Evolutionary conservation across 805 yeast species (phyloP).

Genomic region (Scheffersomyces stipitis): DNA sequence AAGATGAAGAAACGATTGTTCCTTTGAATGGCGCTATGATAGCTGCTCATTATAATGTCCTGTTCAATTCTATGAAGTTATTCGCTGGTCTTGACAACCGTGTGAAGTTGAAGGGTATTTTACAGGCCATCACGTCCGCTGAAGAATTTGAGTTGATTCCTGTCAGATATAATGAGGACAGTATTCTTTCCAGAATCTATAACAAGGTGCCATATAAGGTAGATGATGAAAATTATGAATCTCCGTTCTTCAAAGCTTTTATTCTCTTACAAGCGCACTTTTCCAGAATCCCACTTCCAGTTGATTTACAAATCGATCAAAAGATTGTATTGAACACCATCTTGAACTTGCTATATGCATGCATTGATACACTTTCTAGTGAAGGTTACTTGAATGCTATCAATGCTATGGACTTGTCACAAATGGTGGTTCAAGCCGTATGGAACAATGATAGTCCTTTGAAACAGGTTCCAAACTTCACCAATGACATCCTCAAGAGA

Average conservation of each 20-base stretch:
- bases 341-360: slow-evolving; percentile 57
- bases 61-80: slow-evolving; percentile 65
- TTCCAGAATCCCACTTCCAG: slow-evolving; percentile 59
- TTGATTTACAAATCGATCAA: slow-evolving; percentile 60
- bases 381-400: slow-evolving; percentile 80
- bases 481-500: slow-evolving; percentile 48
- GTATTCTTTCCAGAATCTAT: slow-evolving; percentile 49
- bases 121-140: slow-evolving; percentile 67
- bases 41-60: slow-evolving; percentile 68
- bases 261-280: slow-evolving; percentile 80
- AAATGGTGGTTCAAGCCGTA: slow-evolving; percentile 82
- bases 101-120: slow-evolving; percentile 57
- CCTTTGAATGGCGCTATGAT: slow-evolving; percentile 75
- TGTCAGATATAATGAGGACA: slow-evolving; percentile 60
- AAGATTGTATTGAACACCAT: slow-evolving; percentile 48
- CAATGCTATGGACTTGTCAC: slow-evolving; percentile 82
- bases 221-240: slow-evolving; percentile 35
- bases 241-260: slow-evolving; percentile 70
- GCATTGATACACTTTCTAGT: slow-evolving; percentile 73
- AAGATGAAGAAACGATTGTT: slow-evolving; percentile 39
- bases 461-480: slow-evolving; percentile 76
- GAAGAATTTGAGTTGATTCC: slow-evolving; percentile 69
- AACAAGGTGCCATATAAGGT: slow-evolving; percentile 63
- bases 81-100: slow-evolving; percentile 53
- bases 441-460: slow-evolving; percentile 78